Evolutionary conservation across 768 basidiomycete genomes (phyloP).

Genomic region (Amanita phalloides): DNA sequence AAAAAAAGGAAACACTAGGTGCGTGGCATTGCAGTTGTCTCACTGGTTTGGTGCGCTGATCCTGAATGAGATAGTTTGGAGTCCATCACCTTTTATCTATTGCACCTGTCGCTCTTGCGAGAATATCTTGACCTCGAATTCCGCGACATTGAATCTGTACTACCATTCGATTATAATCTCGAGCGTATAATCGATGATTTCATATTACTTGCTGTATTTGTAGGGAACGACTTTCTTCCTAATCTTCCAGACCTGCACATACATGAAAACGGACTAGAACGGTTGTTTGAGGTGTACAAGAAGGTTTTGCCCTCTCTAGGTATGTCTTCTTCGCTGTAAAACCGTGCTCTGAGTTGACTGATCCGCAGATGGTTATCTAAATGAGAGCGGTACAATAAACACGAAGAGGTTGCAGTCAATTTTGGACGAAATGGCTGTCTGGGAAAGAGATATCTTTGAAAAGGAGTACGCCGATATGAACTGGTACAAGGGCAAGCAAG

Average conservation of each 20-base stretch:
- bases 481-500: constrained; percentile 93
- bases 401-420: constrained; percentile 74
- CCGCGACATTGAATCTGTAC: constrained; percentile 47
- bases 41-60: constrained; percentile 14
- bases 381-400: constrained; percentile 80
- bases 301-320: constrained; percentile 71
- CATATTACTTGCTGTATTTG: constrained; percentile 90
- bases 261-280: constrained; percentile 92
- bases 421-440: constrained; percentile 77
- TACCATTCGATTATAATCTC: constrained; percentile 79
- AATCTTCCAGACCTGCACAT: constrained; percentile 96
- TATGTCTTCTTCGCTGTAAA: constrained; percentile 15
- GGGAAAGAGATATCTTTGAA: constrained; percentile 88
- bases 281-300: constrained; percentile 93
- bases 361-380: constrained; percentile 76
- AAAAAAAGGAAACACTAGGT: constrained; percentile 58
- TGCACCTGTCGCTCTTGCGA: constrained; percentile 90
- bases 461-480: constrained; percentile 82
- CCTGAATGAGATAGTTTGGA: constrained; percentile 33
- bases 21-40: constrained; percentile 2
- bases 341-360: not conserved
- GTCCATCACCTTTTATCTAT: constrained; percentile 84
- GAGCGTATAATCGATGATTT: constrained; percentile 98
- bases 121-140: constrained; percentile 98
- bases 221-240: constrained; percentile 96